A percentile compares a stretch with the other conserved stretches of the same genome.
These are phyloP conservation scores for Aspergillus egyptiacus DNA, from an alignment of 495 filamentous ascomycete genomes.

Conservation along the genomic window DNA sequence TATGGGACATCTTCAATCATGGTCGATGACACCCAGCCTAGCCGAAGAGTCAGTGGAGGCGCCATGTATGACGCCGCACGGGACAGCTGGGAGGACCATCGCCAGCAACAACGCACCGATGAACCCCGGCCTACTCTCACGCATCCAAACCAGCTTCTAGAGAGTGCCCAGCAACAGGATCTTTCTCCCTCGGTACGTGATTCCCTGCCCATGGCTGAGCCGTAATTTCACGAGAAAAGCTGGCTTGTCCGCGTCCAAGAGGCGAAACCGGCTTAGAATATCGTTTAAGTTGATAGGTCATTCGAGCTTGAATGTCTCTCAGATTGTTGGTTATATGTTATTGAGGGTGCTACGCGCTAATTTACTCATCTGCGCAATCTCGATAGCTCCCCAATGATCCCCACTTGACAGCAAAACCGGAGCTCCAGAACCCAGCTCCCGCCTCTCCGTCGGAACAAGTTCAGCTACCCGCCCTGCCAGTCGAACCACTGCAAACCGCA, in stretches of 20 bases:
- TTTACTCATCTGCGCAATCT: neutral
- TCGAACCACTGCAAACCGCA: slow-evolving; percentile 2
- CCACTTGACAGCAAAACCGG: neutral
- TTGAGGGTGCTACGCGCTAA: neutral
- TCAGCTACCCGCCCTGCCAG: neutral
- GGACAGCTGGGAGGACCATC: slow-evolving; percentile 27
- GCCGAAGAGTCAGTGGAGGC: slow-evolving; percentile 9
- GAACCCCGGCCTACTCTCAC: neutral
- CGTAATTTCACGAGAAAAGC: neutral
- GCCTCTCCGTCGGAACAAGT: neutral
- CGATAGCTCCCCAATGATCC: slow-evolving; percentile 10
- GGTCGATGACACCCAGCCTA: slow-evolving; percentile 7
- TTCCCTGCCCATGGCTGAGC: neutral
- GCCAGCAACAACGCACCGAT: neutral
- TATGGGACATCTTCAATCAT: slow-evolving; percentile 5
- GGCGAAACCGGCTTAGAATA: too few relatives aligned
- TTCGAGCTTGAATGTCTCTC: neutral
- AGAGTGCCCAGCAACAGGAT: neutral
- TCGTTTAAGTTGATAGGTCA: neutral
- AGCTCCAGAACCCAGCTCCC: neutral
- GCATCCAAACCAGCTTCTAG: neutral
- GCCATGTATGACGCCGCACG: slow-evolving; percentile 41
- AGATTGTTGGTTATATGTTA: too few relatives aligned
- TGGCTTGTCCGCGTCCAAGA: neutral
- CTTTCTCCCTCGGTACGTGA: slow-evolving; percentile 11